These are phyloP conservation scores for Leucocoprinus birnbaumii DNA, from an alignment of 768 basidiomycete species.

Conservation along the genomic window DNA sequence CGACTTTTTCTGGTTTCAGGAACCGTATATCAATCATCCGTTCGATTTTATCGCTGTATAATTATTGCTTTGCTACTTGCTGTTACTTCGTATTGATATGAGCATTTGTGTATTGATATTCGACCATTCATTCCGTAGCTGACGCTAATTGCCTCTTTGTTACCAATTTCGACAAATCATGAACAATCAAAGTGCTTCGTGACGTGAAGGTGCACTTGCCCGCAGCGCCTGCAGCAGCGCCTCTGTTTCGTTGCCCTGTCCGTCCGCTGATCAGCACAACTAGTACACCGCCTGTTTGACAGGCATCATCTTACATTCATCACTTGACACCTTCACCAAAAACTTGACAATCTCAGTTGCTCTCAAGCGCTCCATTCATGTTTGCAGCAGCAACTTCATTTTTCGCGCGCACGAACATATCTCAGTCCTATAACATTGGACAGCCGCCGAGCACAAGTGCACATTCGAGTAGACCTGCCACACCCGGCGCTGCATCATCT, in stretches of 20 bases:
- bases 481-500: conserved; percentile 34
- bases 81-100: too few species aligned
- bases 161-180: too few species aligned
- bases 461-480: conserved; percentile 41
- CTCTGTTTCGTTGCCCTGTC: too few species aligned
- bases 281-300: not conserved
- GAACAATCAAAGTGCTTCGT: too few species aligned
- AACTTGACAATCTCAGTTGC: not conserved
- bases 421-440: conserved; percentile 75
- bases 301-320: not conserved
- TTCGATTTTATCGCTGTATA: conserved; percentile 6
- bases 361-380: conserved; percentile 37
- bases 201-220: too few species aligned
- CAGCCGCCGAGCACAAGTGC: conserved; percentile 22
- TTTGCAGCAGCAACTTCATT: conserved; percentile 82
- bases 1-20: too few species aligned
- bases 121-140: too few species aligned
- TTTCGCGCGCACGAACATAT: conserved; percentile 78
- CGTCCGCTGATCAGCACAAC: not conserved
- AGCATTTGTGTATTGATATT: too few species aligned
- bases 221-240: too few species aligned
- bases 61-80: too few species aligned
- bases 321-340: not conserved
- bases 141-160: too few species aligned
- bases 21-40: conserved; percentile 2